Evolutionary conservation across 2,329 filamentous ascomycete genomes (phyloP).

Genomic region (Ophiostoma sp.): DNA sequence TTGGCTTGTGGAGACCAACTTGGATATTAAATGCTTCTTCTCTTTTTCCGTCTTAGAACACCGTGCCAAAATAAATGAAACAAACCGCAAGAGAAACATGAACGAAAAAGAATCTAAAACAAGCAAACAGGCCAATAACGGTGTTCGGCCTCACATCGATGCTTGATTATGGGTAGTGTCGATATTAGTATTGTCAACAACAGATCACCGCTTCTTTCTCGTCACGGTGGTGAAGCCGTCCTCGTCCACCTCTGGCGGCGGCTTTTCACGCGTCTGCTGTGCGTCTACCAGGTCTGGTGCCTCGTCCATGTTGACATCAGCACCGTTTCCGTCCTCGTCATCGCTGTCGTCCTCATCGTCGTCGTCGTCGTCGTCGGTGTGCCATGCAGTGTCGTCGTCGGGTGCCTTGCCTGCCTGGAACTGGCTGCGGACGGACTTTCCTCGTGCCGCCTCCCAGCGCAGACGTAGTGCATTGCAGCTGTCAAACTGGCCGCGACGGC

Average conservation of each 20-base stretch:
- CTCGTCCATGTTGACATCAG: slow-evolving; percentile 60
- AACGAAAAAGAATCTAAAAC: not conserved
- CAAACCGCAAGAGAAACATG: not conserved
- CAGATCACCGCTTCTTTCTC: slow-evolving; percentile 54
- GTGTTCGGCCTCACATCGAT: too few relatives aligned
- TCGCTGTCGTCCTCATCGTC: slow-evolving; percentile 54
- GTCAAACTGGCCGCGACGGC: slow-evolving; percentile 59
- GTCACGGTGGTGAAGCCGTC: slow-evolving; percentile 75
- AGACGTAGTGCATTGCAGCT: slow-evolving; percentile 58
- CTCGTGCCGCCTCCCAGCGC: slow-evolving; percentile 57
- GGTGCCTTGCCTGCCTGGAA: slow-evolving; percentile 52
- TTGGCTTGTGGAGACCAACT: not conserved
- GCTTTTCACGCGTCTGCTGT: slow-evolving; percentile 52
- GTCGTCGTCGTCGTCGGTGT: slow-evolving; percentile 49
- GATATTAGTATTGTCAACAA: not conserved
- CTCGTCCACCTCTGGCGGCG: slow-evolving; percentile 67
- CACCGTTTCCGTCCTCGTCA: slow-evolving; percentile 37
- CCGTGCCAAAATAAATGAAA: not conserved
- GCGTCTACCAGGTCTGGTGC: slow-evolving; percentile 50
- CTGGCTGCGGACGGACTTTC: slow-evolving; percentile 49
- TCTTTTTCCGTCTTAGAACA: not conserved
- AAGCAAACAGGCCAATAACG: not conserved
- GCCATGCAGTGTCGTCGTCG: slow-evolving; percentile 56
- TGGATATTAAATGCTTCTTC: not conserved
- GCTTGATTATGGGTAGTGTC: too few relatives aligned